Base-by-base conservation (phyloP, 768 basidiomycete genomes). In the Podaxis carcinomalis region DNA sequence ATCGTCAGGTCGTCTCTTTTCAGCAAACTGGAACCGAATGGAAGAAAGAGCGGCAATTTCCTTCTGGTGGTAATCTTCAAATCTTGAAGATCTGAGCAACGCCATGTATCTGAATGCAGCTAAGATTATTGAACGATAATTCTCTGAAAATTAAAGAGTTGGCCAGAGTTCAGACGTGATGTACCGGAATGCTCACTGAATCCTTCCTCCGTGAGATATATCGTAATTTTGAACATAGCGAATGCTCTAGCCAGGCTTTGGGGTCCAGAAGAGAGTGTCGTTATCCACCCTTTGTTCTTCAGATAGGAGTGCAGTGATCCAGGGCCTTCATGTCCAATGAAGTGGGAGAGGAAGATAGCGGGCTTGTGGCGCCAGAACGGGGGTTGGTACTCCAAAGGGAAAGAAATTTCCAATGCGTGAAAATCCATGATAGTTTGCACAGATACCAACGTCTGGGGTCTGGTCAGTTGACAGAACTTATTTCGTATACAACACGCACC, bases 231-330 rank as follows among this genome's bases (percentile, higher is more conserved):
- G 76, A 97, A 92, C 80, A 92, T 88, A 42, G 87, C 90, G 69
- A 98, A 93, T 0, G 94, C 93, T 63, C 92, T 83, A 19, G 83
- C 92, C 5, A 92, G 80, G 36, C 79, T 75, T 65, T 90, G 88
- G 2, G 83, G 79, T 1, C 90, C 93, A 47, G 86, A 80, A 57
- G 81, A 84, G 53, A 98, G 76, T 11, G 79, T 78, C 28, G 88
- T 93, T 39, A 90, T 81, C 93, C 94, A 96, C 2, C 93, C 92
- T 68, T 89, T 90, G 63, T 80, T 79, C 76, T 96, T 98, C 59
- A 99, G 80, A 70, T 94, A 93, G 0, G 94, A 92, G 67, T 92
- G 82, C 32, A 98, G 75, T 0, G 96, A 98, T 1, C 96, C 96
- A 37, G 89, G 86, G 1, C 95, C 95, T 74, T 98, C 95, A 69